Conservation (phyloP, 768 basidiomycete species). For the Suillus tomentosus region DNA sequence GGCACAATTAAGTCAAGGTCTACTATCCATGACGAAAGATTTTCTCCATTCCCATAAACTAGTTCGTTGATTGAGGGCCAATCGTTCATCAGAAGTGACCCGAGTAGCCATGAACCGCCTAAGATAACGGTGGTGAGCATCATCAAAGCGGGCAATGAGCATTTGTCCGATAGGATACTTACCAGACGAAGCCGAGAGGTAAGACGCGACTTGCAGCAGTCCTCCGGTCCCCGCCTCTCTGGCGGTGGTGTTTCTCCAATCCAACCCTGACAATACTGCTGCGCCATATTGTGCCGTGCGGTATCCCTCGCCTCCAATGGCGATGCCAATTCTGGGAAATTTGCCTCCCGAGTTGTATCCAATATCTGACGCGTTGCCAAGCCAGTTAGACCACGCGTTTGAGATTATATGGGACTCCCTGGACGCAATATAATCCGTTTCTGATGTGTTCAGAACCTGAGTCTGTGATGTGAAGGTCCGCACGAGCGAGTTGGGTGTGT, state of each 20-base stretch:
- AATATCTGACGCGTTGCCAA: slow-evolving; percentile 52
- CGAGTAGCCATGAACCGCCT: slow-evolving; percentile 72
- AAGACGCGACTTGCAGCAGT: slow-evolving; percentile 69
- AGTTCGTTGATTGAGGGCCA: slow-evolving; percentile 59
- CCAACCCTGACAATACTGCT: slow-evolving; percentile 56
- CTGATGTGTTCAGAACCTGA: slow-evolving; percentile 52
- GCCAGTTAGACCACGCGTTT: slow-evolving; percentile 58
- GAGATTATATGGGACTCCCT: slow-evolving; percentile 45
- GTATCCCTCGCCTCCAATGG: slow-evolving; percentile 71
- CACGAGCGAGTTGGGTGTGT: slow-evolving; percentile 49
- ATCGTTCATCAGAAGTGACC: slow-evolving; percentile 64
- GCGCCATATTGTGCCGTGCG: slow-evolving; percentile 70
- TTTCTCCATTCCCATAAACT: slow-evolving; percentile 55
- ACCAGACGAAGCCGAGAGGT: slow-evolving; percentile 70
- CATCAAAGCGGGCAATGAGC: neutral
- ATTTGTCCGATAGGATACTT: slow-evolving; percentile 13
- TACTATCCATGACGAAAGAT: slow-evolving; percentile 55
- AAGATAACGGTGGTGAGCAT: neutral
- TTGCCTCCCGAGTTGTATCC: slow-evolving; percentile 50
- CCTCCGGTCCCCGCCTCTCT: slow-evolving; percentile 65
- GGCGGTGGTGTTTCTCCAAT: slow-evolving; percentile 60
- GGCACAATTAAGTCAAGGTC: slow-evolving; percentile 59
- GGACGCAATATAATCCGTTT: slow-evolving; percentile 47
- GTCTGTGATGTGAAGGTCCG: slow-evolving; percentile 52
- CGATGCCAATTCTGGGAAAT: slow-evolving; percentile 60